phyloP scores from a whole-genome alignment of 371 early-diverging fungal genomes.

The Parasitella parasitica region DNA sequence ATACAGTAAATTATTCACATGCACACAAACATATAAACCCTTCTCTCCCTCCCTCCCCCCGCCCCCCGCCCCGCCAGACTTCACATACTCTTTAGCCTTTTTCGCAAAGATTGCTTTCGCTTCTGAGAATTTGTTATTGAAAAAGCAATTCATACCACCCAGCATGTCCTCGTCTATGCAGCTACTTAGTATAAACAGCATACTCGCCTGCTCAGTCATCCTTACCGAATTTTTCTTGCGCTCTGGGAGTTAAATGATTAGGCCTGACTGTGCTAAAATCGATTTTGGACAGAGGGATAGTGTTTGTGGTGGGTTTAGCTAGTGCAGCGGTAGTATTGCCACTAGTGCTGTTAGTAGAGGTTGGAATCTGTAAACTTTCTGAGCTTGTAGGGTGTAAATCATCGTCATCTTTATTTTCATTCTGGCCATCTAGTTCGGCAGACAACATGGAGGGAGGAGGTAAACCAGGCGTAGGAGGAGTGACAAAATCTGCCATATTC shows the following conservation, averaged over 20 bases:
- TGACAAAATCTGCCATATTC: constrained; percentile 51
- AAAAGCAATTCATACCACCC: constrained; percentile 49
- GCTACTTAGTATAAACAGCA: not conserved
- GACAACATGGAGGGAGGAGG: constrained; percentile 13
- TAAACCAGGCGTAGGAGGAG: constrained; percentile 45
- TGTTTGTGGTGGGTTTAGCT: not conserved
- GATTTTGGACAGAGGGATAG: constrained; percentile 14
- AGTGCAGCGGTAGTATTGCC: not conserved
- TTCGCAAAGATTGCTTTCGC: constrained; percentile 40
- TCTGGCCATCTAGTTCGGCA: not conserved
- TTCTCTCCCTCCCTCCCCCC: not conserved
- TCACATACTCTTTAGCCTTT: constrained; percentile 28
- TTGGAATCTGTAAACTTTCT: not conserved
- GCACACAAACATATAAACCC: too few relatives aligned
- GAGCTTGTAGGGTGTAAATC: not conserved
- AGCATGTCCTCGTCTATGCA: constrained; percentile 49
- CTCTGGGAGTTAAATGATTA: constrained; percentile 39
- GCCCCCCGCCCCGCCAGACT: too few relatives aligned
- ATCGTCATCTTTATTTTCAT: constrained; percentile 5
- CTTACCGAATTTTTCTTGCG: constrained; percentile 47
- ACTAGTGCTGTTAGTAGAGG: not conserved
- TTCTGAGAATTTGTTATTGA: constrained; percentile 56
- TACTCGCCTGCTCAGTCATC: too few relatives aligned
- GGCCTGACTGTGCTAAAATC: constrained; percentile 28
- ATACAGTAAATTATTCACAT: not conserved